A percentile compares a stretch with the other conserved stretches of the same genome.
phyloP scores from a whole-genome alignment of 140 eudicot species.

The Artemisia princeps region DNA sequence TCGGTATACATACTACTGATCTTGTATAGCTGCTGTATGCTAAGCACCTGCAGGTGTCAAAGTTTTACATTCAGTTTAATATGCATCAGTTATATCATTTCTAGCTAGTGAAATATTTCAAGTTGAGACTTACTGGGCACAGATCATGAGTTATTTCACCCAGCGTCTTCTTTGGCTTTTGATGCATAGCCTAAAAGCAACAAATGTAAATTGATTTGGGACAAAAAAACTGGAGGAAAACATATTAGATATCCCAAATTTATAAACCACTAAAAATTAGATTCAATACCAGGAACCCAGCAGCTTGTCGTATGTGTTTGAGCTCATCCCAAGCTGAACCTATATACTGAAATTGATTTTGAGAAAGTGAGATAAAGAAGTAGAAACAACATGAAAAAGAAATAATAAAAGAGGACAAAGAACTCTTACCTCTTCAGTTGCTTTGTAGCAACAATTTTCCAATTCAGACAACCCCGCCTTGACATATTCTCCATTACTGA shows the following conservation, averaged over 20 bases:
- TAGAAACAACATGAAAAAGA: neutral
- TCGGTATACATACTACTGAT: constrained; percentile 96
- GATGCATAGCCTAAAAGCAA: constrained; percentile 66
- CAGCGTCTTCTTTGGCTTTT: constrained; percentile 68
- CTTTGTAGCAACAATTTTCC: neutral
- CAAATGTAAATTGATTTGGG: neutral
- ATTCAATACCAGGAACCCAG: constrained; percentile 72
- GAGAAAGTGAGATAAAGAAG: constrained; percentile 13
- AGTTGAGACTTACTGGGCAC: constrained; percentile 63
- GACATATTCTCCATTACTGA: constrained; percentile 72
- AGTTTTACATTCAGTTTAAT: constrained; percentile 11
- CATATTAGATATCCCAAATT: neutral
- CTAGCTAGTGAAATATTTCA: constrained; percentile 4
- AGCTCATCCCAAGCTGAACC: constrained; percentile 94
- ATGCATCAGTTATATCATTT: constrained; percentile 1
- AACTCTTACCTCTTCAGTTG: no score
- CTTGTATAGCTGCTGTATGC: constrained; percentile 84
- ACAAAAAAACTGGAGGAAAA: neutral
- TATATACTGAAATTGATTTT: constrained; percentile 53
- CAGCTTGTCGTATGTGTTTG: constrained; percentile 84
- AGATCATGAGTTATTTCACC: constrained; percentile 88
- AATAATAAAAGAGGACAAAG: no score
- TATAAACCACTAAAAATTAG: neutral
- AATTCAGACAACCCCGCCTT: constrained; percentile 78
- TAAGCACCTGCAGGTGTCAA: constrained; percentile 51